Conservation (phyloP, 75 land plant genomes). For the Pinus taeda region DNA sequence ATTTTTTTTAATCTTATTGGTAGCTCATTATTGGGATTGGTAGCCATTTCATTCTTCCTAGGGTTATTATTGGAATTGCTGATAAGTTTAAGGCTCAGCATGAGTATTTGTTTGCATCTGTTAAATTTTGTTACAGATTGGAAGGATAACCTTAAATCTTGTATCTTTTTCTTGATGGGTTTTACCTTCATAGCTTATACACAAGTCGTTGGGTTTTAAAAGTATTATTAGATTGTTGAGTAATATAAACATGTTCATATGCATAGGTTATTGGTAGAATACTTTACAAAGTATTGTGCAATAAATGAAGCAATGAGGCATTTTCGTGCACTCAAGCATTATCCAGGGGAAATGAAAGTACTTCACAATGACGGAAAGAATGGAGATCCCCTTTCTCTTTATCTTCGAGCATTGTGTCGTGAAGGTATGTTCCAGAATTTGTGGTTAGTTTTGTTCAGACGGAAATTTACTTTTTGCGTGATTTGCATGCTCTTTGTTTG, state of each 20-base stretch:
- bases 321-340: conserved; percentile 78
- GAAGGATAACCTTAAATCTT: background rate
- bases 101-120: background rate
- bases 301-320: conserved; percentile 87
- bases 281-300: conserved; percentile 83
- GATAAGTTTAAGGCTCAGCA: background rate
- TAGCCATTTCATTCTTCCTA: background rate
- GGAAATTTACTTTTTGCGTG: background rate
- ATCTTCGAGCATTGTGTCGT: conserved; percentile 84
- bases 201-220: background rate
- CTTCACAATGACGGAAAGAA: conserved; percentile 78
- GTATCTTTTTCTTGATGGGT: background rate
- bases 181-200: background rate
- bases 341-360: conserved; percentile 56
- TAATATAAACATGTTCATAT: too few relatives aligned
- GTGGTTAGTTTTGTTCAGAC: conserved; percentile 1
- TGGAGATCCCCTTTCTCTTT: conserved; percentile 94
- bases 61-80: background rate
- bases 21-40: background rate
- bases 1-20: too few relatives aligned
- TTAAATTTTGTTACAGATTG: background rate
- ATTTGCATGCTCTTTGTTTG: background rate
- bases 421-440: conserved; percentile 58
- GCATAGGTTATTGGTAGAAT: conserved; percentile 83
- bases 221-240: too few relatives aligned